Evolutionary conservation across 345 rosid genomes (phyloP).

Genomic region (Brassica incana): DNA sequence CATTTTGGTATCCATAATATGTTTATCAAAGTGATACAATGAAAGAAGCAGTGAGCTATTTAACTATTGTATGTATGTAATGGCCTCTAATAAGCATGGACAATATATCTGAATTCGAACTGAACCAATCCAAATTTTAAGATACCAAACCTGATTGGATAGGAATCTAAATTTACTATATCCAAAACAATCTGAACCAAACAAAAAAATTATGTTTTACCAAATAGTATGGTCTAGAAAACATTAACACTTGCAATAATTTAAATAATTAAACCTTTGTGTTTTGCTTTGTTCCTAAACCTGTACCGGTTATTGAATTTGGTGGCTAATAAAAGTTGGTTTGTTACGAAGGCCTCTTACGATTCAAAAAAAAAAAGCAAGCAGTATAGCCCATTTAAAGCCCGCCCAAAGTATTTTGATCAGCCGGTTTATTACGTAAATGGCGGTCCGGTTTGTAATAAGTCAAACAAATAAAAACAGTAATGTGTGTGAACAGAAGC

Average conservation of each 20-base stretch:
- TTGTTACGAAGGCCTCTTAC: not conserved
- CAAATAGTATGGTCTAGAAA: not conserved
- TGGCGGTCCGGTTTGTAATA: not conserved
- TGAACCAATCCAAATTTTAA: no score
- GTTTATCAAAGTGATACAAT: slow-evolving; percentile 2
- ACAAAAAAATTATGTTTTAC: not conserved
- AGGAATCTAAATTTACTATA: not conserved
- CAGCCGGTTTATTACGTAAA: no score
- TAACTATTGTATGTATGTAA: not conserved
- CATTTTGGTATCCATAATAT: not conserved
- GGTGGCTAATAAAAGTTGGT: no score
- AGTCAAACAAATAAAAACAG: not conserved
- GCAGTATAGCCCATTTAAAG: slow-evolving; percentile 7
- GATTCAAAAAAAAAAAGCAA: no score
- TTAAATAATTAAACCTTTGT: not conserved
- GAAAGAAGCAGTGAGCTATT: not conserved
- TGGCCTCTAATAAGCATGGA: not conserved
- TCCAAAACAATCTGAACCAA: not conserved
- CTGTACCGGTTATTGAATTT: slow-evolving; percentile 7
- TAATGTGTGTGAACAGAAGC: not conserved
- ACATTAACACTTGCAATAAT: no score
- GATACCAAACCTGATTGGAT: not conserved
- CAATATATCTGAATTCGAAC: not conserved
- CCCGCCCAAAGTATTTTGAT: no score
- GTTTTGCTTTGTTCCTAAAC: slow-evolving; percentile 4